Evolutionary conservation across 73 alveolate species (phyloP).

Genomic region (Paramecium pentaurelia): DNA sequence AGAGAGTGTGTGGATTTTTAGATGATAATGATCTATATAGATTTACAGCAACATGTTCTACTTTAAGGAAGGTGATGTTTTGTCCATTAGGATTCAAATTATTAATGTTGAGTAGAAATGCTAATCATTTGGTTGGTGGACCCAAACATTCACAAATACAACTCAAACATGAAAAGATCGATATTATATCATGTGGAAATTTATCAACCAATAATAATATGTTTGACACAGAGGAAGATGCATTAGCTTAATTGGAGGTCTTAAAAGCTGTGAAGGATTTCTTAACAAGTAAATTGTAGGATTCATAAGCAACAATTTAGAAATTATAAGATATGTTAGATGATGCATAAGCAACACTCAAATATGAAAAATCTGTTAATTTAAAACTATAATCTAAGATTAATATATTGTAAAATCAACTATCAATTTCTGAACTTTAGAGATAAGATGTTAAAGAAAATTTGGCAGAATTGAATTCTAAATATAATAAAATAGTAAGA

Average conservation of each 20-base stretch:
- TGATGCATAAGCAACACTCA: not conserved
- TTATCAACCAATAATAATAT: not conserved
- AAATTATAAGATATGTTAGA: slow-evolving; percentile 15
- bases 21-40: slow-evolving; percentile 47
- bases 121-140: slow-evolving; percentile 24
- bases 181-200: not conserved
- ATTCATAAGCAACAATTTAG: not conserved
- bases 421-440: not conserved
- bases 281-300: not conserved
- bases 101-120: slow-evolving; percentile 40
- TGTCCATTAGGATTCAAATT: slow-evolving; percentile 35
- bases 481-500: slow-evolving; percentile 22
- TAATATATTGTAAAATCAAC: not conserved
- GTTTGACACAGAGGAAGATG: slow-evolving; percentile 32
- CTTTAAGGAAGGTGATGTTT: not conserved
- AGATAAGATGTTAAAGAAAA: slow-evolving; percentile 41
- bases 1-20: slow-evolving; percentile 42
- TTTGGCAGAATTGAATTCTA: slow-evolving; percentile 24
- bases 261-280: slow-evolving; percentile 35
- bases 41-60: slow-evolving; percentile 26
- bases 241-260: not conserved
- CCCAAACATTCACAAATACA: not conserved
- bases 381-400: slow-evolving; percentile 8
- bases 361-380: slow-evolving; percentile 45
- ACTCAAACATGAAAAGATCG: not conserved